Conservation (phyloP, 164 flowering plant species). For the Stephania japonica region DNA sequence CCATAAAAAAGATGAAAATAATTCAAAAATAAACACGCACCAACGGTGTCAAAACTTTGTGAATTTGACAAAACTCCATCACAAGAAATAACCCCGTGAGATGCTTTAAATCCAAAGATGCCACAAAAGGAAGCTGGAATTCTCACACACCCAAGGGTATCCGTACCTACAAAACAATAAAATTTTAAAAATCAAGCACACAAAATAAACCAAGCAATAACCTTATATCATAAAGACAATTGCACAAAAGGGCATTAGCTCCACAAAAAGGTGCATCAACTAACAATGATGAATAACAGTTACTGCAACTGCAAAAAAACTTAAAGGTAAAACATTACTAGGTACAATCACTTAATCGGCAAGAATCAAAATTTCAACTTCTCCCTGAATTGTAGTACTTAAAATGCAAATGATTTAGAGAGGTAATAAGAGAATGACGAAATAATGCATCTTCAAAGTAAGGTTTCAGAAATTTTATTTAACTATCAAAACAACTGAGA, state of each 20-base stretch:
- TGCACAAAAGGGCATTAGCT: background rate
- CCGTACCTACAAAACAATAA: slow-evolving; percentile 54
- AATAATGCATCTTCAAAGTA: background rate
- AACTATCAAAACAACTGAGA: no score
- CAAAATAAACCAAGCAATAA: background rate
- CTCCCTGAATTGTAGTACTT: background rate
- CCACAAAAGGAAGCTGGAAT: slow-evolving; percentile 92
- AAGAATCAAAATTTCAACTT: background rate
- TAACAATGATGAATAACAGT: no score
- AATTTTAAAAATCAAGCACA: background rate
- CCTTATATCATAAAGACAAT: background rate
- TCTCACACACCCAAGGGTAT: slow-evolving; percentile 76
- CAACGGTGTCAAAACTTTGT: slow-evolving; percentile 81
- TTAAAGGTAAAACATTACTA: background rate
- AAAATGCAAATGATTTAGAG: background rate
- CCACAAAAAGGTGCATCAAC: background rate
- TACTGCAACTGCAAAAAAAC: no score
- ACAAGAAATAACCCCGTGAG: slow-evolving; percentile 75
- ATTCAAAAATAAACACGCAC: slow-evolving; percentile 31
- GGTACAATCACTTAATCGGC: background rate
- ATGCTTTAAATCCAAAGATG: slow-evolving; percentile 77
- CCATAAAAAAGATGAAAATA: background rate
- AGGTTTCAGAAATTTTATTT: background rate
- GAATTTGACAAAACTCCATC: slow-evolving; percentile 73
- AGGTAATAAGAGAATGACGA: background rate